Evolutionary conservation across 2,329 filamentous ascomycete genomes (phyloP), one percentile per base, ranked within the genome.

Genomic region (Dendryphion nanum): DNA sequence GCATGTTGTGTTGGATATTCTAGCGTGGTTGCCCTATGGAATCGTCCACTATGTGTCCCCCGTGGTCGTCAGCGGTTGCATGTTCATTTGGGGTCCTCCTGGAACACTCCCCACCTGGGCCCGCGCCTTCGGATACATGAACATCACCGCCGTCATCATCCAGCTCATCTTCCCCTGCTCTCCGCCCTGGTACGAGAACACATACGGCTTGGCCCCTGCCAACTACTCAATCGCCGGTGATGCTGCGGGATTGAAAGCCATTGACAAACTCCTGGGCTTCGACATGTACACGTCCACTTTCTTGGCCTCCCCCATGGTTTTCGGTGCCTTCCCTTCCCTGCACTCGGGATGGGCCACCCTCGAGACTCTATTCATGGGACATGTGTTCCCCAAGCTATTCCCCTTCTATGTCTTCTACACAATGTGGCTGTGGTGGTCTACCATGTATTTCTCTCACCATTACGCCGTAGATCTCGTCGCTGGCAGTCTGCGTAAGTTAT

Each of bases 361-460:
- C 38, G 88, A 95, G 66, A 89, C 88, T 16, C 77, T 96, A 13
- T 95, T 96, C 74, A 86, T 97, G 83, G 87, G 85, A 67, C 85
- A 94, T 68, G 83, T 87, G 63, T 96, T 97, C 74, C 91, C 91
- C 4, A 82, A 81, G 44, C 78, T 94, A 50, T 82, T 86, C 50
- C 81, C 84, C 10, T 69, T 93, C 37, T 95, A 94, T 68, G 78
- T 90, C 47, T 75, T 79, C 48, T 97, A 96, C 67, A 85, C 86
- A 30, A 78, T 86, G 61, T 96, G 91, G 91, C 83, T 96, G 57
- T 96, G 89, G 87, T 97, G 91, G 89, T 86, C 90, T 10, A 97
- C 91, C 52, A 95, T 97, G 89, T 96, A 97, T 63, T 79, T 97
- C 36, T 94, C 88, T 58, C 91, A 97, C 69, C 91, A 97, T 71